Evolutionary conservation across 1,284 basidiomycete genomes (phyloP), one percentile per base, ranked within the genome.

Genomic region (Tilletia setariae): DNA sequence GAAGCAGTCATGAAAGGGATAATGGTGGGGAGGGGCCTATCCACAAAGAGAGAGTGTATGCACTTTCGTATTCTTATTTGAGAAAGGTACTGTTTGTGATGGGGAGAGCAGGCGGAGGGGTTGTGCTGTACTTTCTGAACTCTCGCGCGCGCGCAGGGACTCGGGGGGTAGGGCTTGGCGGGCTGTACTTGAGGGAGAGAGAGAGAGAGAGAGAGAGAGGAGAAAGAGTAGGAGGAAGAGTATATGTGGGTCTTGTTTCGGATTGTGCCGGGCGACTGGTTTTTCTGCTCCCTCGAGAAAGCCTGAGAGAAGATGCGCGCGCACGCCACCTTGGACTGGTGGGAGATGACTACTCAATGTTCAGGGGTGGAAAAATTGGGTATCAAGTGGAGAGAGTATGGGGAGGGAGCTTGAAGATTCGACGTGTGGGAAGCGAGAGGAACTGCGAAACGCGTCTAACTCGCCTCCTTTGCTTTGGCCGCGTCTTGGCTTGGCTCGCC

Each of bases 401-500:
- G n/a, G n/a, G n/a, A 40, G 8, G 62, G 21, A n/a, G 8, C 16
- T 30, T 25, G 30, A 21, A 4, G 25, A 59, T 28, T 28, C 47
- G 21, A 44, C 16, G 19, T 42, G 62, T 21, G 21, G 19, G 16
- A 9, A 25, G 32, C 6, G 3, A 16, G 35, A 35, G 30, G n/a
- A 19, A 53, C 8, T 35, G 35, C 4, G 35, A 40, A 40, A 40
- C 35, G 35, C 35, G 35, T 40, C 35, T 40, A 40, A 40, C 35
- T 40, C 35, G 35, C 35, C 35, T 40, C 35, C 35, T 40, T 53
- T 32, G 42, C 28, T 32, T 69, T 63, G 64, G 64, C 30, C 13
- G 68, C 76, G 61, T 77, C 76, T 68, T 77, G 76, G 23, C 73
- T 75, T 28, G 76, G 75, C 68, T 76, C 74, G 43, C 74, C 76